Conservation (phyloP, 2,329 filamentous ascomycete genomes). For the Neophaeococcomyces mojaviensis region DNA sequence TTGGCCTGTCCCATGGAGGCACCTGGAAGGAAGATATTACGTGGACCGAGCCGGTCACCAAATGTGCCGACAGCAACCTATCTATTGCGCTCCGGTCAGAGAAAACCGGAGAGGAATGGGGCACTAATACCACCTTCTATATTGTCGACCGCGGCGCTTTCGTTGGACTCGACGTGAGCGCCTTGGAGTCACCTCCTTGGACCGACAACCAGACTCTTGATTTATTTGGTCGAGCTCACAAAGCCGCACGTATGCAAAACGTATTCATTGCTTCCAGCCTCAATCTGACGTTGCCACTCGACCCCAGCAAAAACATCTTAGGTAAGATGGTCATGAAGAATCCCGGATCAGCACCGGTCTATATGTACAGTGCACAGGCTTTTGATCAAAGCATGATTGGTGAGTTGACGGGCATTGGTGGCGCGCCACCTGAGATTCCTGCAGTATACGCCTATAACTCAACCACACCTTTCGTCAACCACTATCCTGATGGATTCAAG, state of each 20-base stretch:
- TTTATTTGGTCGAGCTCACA: constrained; percentile 34
- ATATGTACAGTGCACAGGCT: neutral
- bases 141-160: constrained; percentile 41
- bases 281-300: constrained; percentile 7
- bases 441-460: too few relatives aligned
- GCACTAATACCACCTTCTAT: constrained; percentile 21
- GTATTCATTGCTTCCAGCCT: constrained; percentile 13
- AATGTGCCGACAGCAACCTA: constrained; percentile 33
- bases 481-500: constrained; percentile 9
- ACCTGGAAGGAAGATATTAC: constrained; percentile 29
- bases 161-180: constrained; percentile 30
- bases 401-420: constrained; percentile 1
- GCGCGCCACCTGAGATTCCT: neutral
- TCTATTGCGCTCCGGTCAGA: constrained; percentile 35
- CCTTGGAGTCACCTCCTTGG: constrained; percentile 25
- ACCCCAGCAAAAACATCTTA: neutral
- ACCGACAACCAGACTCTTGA: constrained; percentile 30
- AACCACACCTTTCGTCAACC: constrained; percentile 1
- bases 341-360: neutral
- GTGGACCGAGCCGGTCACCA: constrained; percentile 36
- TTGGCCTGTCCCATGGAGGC: constrained; percentile 6
- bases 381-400: neutral
- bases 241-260: constrained; percentile 39
- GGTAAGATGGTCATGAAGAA: neutral
- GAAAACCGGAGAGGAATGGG: neutral